A percentile compares a stretch with the other conserved stretches of the same genome.
Evolutionary conservation across 2,329 filamentous ascomycete species (phyloP).

Genomic region (Corinectria fuckeliana): DNA sequence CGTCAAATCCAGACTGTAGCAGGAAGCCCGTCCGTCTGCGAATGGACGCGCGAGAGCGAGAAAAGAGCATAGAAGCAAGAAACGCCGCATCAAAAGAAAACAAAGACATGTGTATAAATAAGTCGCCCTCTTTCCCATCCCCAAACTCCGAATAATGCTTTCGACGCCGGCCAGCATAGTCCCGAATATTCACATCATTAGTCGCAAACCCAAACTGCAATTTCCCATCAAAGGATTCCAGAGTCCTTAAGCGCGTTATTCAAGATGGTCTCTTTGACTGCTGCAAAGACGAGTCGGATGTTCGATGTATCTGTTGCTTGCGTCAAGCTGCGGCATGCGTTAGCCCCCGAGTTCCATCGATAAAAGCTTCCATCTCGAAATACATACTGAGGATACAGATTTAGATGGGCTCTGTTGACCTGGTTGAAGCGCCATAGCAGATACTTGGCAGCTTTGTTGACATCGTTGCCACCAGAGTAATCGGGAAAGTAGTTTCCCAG

Average conservation of each 20-base stretch:
- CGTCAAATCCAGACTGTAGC: slow-evolving; percentile 19
- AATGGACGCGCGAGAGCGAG: slow-evolving; percentile 16
- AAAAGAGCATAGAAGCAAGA: slow-evolving; percentile 21
- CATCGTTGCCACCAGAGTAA: slow-evolving; percentile 96
- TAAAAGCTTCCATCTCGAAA: background rate
- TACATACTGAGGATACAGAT: slow-evolving; percentile 94
- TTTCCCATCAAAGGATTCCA: slow-evolving; percentile 76
- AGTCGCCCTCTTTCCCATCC: slow-evolving; percentile 31
- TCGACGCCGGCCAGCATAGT: slow-evolving; percentile 35
- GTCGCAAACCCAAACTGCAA: slow-evolving; percentile 23
- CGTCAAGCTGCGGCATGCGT: slow-evolving; percentile 70
- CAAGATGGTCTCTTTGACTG: slow-evolving; percentile 97
- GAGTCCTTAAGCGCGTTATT: slow-evolving; percentile 99
- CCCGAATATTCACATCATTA: slow-evolving; percentile 33
- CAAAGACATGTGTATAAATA: slow-evolving; percentile 31
- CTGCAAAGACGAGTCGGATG: slow-evolving; percentile 95
- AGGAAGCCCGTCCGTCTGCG: slow-evolving; percentile 14
- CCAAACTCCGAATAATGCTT: slow-evolving; percentile 39
- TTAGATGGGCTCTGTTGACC: slow-evolving; percentile 94
- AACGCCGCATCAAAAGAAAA: slow-evolving; percentile 30
- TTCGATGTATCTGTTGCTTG: slow-evolving; percentile 99
- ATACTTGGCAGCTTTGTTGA: slow-evolving; percentile 98
- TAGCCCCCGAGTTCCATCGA: slow-evolving; percentile 10
- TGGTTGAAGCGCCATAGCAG: slow-evolving; percentile 98
- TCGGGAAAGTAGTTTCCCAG: slow-evolving; percentile 96